phyloP scores from a whole-genome alignment of 345 rosid species.

The Salix dunnii region DNA sequence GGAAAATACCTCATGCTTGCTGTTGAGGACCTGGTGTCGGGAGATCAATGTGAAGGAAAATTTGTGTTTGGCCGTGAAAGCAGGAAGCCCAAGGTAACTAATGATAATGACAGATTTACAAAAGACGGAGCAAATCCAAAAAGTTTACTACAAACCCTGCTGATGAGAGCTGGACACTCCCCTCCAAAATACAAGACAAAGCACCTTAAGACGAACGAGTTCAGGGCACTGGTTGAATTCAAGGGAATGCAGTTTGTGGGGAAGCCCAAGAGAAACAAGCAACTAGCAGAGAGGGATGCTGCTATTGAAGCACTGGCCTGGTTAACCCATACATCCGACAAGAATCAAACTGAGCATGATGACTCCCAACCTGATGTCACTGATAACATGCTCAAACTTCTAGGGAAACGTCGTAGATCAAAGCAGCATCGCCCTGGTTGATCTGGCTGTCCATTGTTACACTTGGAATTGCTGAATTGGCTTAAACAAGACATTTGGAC shows the following conservation, averaged over 20 bases:
- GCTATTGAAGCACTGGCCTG: slow-evolving; percentile 95
- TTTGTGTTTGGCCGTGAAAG: slow-evolving; percentile 89
- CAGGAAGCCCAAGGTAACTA: slow-evolving; percentile 49
- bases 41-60: slow-evolving; percentile 95
- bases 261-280: slow-evolving; percentile 88
- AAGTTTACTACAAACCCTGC: slow-evolving; percentile 83
- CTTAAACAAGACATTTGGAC: too few species aligned
- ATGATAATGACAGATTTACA: slow-evolving; percentile 47
- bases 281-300: slow-evolving; percentile 92
- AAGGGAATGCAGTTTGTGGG: slow-evolving; percentile 98
- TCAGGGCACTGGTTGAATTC: slow-evolving; percentile 86
- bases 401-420: slow-evolving; percentile 68
- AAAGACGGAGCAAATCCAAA: slow-evolving; percentile 93
- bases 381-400: slow-evolving; percentile 92
- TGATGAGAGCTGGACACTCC: slow-evolving; percentile 96
- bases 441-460: not conserved
- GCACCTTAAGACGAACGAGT: slow-evolving; percentile 91
- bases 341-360: slow-evolving; percentile 35
- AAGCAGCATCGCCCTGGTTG: slow-evolving; percentile 28
- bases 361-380: slow-evolving; percentile 71
- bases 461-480: too few species aligned
- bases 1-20: slow-evolving; percentile 89
- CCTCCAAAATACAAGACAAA: slow-evolving; percentile 96
- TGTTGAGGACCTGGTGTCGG: slow-evolving; percentile 82
- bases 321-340: slow-evolving; percentile 79